Evolutionary conservation across 2,329 filamentous ascomycete genomes (phyloP).

Genomic region (Hawksworthiomyces lignivorus): DNA sequence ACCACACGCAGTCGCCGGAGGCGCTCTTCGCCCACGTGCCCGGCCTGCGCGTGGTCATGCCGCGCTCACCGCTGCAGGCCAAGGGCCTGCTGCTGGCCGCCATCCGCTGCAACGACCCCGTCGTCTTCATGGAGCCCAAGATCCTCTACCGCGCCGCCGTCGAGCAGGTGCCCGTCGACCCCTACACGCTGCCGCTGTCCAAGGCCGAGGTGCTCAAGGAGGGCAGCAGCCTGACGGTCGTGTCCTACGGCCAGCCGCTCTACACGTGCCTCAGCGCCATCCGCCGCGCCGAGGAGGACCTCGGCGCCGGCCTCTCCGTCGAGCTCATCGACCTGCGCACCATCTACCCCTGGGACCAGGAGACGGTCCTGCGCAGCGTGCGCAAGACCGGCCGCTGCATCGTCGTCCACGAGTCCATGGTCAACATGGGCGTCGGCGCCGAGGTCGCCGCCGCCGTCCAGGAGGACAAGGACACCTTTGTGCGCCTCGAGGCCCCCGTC

Average conservation of each 20-base stretch:
- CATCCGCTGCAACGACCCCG: conserved; percentile 76
- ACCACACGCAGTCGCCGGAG: conserved; percentile 88
- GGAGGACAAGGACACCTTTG: conserved; percentile 66
- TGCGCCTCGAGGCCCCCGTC: conserved; percentile 78
- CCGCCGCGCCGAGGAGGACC: conserved; percentile 63
- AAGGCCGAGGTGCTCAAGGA: conserved; percentile 78
- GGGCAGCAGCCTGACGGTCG: conserved; percentile 71
- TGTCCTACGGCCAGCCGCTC: conserved; percentile 84
- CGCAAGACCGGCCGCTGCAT: conserved; percentile 79
- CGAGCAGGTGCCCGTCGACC: conserved; percentile 75
- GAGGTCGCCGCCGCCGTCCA: conserved; percentile 86
- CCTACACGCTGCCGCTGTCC: conserved; percentile 76
- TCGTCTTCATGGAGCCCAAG: conserved; percentile 92
- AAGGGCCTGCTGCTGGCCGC: conserved; percentile 76
- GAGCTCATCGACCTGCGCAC: conserved; percentile 86
- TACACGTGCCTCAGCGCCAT: conserved; percentile 78
- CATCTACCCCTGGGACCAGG: conserved; percentile 85
- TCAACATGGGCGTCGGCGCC: conserved; percentile 81
- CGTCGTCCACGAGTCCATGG: conserved; percentile 87
- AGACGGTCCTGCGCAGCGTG: conserved; percentile 73
- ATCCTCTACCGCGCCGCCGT: conserved; percentile 85
- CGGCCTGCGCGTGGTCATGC: conserved; percentile 77
- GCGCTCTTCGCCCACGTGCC: conserved; percentile 82
- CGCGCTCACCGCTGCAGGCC: conserved; percentile 76
- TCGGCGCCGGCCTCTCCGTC: conserved; percentile 66